Conservation (phyloP, 257 asterid species). For the Fraxinus quadrangulata region DNA sequence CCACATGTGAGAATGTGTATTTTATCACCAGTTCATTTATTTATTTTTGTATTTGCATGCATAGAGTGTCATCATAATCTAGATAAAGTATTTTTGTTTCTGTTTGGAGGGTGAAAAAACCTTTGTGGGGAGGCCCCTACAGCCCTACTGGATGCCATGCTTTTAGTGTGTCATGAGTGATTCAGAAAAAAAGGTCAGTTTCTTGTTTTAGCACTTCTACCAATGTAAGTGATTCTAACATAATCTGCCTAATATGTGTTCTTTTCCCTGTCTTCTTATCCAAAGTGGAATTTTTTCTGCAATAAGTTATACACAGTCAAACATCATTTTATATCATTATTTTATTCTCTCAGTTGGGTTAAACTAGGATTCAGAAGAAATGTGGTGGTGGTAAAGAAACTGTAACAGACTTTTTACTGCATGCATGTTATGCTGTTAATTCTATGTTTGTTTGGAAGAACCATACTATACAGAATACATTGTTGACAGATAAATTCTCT, state of each 20-base stretch:
- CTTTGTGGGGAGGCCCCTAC: conserved; percentile 44
- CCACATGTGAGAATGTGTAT: neutral
- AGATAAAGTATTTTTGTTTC: conserved; percentile 12
- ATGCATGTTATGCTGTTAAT: neutral
- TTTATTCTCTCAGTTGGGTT: neutral
- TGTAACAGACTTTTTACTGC: neutral
- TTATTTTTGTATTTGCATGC: conserved; percentile 14
- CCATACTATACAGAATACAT: neutral
- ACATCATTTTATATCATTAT: neutral
- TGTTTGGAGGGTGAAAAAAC: conserved; percentile 12
- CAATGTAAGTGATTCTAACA: conserved; percentile 36
- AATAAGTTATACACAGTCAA: neutral
- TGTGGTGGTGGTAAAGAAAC: neutral
- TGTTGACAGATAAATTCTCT: neutral
- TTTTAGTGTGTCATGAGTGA: conserved; percentile 9
- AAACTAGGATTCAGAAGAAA: neutral
- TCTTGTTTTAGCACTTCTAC: conserved; percentile 23
- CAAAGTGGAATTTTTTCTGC: neutral
- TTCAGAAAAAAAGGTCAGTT: conserved; percentile 16
- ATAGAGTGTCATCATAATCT: conserved; percentile 1
- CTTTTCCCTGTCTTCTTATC: conserved; percentile 28
- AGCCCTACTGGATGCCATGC: conserved; percentile 35
- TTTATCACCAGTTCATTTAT: neutral
- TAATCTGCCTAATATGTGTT: conserved; percentile 36
- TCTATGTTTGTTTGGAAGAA: neutral